Evolutionary conservation across 2,329 filamentous ascomycete genomes (phyloP).

Genomic region (Karstenula rhodostoma): DNA sequence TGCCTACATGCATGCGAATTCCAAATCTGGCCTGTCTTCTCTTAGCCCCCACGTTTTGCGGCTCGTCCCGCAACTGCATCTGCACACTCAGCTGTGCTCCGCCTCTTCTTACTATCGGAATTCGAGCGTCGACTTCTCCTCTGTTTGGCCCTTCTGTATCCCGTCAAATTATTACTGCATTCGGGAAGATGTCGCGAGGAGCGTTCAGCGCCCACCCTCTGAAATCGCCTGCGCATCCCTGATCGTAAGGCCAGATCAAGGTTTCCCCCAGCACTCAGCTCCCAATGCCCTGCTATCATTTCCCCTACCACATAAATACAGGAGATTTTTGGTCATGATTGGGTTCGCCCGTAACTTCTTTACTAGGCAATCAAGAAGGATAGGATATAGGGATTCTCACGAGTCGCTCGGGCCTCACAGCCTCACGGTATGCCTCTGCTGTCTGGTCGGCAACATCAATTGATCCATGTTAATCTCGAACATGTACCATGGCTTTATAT

Average conservation of each 20-base stretch:
- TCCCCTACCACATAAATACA: not conserved
- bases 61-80: constrained; percentile 15
- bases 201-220: not conserved
- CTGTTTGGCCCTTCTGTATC: too few relatives aligned
- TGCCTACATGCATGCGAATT: not conserved
- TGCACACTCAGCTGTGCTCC: constrained; percentile 3
- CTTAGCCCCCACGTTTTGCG: not conserved
- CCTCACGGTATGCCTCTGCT: not conserved
- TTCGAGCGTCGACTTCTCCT: not conserved
- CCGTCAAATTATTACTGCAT: not conserved
- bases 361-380: not conserved
- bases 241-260: not conserved
- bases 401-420: not conserved
- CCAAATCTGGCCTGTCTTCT: constrained; percentile 1
- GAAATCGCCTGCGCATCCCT: not conserved
- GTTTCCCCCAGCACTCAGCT: not conserved
- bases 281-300: not conserved
- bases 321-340: not conserved
- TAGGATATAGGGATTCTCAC: not conserved
- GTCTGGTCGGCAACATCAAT: not conserved
- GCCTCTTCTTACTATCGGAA: constrained; percentile 7
- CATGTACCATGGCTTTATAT: not conserved
- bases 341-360: not conserved
- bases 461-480: not conserved
- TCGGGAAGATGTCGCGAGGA: not conserved